Percentiles rank a stretch among this genome's conserved stretches.
Conservation (phyloP, 805 yeast genomes). For the Ogataea pilisensis region DNA sequence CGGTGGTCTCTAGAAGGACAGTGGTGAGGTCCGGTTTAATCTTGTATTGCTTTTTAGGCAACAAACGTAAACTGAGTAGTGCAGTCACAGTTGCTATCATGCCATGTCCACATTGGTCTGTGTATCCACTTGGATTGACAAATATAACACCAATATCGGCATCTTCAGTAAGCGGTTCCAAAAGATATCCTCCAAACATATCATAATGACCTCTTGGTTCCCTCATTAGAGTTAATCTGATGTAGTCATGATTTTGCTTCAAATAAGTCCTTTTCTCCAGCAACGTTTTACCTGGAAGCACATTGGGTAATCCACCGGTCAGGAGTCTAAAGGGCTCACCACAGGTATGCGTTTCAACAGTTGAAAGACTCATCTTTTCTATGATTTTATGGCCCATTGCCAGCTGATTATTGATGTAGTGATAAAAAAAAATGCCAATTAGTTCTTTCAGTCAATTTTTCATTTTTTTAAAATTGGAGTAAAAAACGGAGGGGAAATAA, state of each 20-base stretch:
- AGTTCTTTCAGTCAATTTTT: too few relatives aligned
- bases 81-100: slow-evolving; percentile 24
- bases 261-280: slow-evolving; percentile 20
- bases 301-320: slow-evolving; percentile 18
- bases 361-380: slow-evolving; percentile 11
- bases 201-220: slow-evolving; percentile 30
- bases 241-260: slow-evolving; percentile 19
- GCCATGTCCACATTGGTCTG: slow-evolving; percentile 30
- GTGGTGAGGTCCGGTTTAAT: slow-evolving; percentile 20
- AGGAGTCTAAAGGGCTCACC: slow-evolving; percentile 26
- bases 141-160: slow-evolving; percentile 26
- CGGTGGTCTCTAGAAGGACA: slow-evolving; percentile 23
- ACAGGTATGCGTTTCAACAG: slow-evolving; percentile 25
- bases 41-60: slow-evolving; percentile 14
- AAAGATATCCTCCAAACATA: slow-evolving; percentile 26
- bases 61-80: slow-evolving; percentile 16
- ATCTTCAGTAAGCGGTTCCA: slow-evolving; percentile 16
- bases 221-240: slow-evolving; percentile 22
- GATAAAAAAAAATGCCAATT: too few relatives aligned
- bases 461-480: too few relatives aligned
- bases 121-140: slow-evolving; percentile 25
- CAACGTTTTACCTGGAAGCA: slow-evolving; percentile 19
- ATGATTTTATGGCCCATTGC: not conserved
- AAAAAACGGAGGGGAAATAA: too few relatives aligned
- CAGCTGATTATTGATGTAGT: too few relatives aligned